A percentile compares a stretch with the other conserved stretches of the same genome.
Conservation (phyloP, 2,329 filamentous ascomycete species). For the Aspergillus sp. region DNA sequence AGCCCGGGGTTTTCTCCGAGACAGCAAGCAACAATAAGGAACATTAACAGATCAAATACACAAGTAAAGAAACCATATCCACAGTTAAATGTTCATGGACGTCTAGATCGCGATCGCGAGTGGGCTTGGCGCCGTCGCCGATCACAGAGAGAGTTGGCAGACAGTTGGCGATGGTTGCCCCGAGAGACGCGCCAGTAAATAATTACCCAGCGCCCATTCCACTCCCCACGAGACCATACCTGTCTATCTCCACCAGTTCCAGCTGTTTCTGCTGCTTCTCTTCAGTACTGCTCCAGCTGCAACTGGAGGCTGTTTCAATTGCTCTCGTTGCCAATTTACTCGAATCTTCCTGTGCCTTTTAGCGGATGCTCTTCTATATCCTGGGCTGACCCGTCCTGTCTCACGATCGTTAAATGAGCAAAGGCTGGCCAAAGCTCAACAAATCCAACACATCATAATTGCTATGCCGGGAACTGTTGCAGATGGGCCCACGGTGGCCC, state of each 20-base stretch:
- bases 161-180: conserved; percentile 23
- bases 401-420: conserved; percentile 29
- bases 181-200: conserved; percentile 31
- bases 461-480: conserved; percentile 62
- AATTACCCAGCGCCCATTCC: conserved; percentile 19
- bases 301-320: conserved; percentile 10
- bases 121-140: background rate
- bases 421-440: conserved; percentile 39
- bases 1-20: background rate
- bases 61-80: background rate
- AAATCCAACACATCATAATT: conserved; percentile 15
- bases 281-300: conserved; percentile 10
- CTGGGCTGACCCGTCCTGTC: conserved; percentile 12
- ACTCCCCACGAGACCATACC: conserved; percentile 15
- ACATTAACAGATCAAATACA: background rate
- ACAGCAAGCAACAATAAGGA: background rate
- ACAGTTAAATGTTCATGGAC: background rate
- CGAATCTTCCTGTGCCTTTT: background rate
- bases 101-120: background rate
- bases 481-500: conserved; percentile 64
- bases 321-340: conserved; percentile 1
- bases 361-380: conserved; percentile 6
- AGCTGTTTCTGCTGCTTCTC: conserved; percentile 19
- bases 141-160: background rate
- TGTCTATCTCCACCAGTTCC: conserved; percentile 24